Evolutionary conservation across 805 yeast genomes (phyloP), one percentile per base, ranked within the genome.

Genomic region (Teunomyces pallodes): DNA sequence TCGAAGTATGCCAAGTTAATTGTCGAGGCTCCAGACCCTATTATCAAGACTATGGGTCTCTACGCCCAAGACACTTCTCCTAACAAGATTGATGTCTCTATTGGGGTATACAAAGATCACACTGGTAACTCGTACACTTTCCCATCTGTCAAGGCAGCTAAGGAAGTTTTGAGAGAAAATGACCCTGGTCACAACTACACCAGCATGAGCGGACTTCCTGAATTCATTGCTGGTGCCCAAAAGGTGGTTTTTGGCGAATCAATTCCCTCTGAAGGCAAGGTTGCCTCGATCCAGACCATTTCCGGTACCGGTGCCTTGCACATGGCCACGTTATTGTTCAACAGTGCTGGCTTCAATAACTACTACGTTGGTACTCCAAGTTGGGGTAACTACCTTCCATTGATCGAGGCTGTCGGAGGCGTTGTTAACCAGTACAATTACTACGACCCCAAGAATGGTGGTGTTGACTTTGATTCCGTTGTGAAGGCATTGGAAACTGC

Each of bases 121-220:
- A 57, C 59, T 13, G 76, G 76, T 2, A 57, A 59, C 29, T 54
- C 60, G n/a, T 69, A 63, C 54, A 58, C 66, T 8, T 70, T 73
- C 52, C 77, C 77, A 12, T 57, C 69, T 30, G 74, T 74, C 26
- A 52, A 57, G 20, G 53, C 56, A 44, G 76, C 77, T 42, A 73
- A 74, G 53, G 52, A 60, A 36, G 51, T 51, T 14, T 61, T 74
- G 39, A 52, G 54, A 36, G 51, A 54, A 9, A 60, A 69, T 39
- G 75, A 72, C 48, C 74, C 75, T 3, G 77, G 78, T 31, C 78
- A 74, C 55, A 68, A 72, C 58, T 75, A 75, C 61, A 73, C 73
- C 46, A 59, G 55, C 49, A 71, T 72, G 72, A 52, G 65, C 10
- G 79, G 79, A 9, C 62, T 72, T 36, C 69, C 74, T 2, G 72